phyloP scores from a whole-genome alignment of 2,329 filamentous ascomycete species.

The Alternaria gaisen region DNA sequence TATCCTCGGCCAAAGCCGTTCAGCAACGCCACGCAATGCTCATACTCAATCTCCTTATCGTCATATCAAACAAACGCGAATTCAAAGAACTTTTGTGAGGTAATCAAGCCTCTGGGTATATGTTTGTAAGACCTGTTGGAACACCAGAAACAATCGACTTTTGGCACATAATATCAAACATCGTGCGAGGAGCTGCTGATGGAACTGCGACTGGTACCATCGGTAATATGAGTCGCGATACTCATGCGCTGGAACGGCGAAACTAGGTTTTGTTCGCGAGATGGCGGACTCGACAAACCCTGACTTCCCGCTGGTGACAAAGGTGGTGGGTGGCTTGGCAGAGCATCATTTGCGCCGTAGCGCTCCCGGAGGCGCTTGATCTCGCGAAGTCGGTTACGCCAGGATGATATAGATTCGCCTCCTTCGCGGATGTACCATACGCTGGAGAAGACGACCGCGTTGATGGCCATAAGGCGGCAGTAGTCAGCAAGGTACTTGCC shows the following conservation, averaged over 20 bases:
- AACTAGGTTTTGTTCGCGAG: slow-evolving; percentile 39
- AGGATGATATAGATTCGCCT: slow-evolving; percentile 86
- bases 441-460: slow-evolving; percentile 89
- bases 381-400: slow-evolving; percentile 85
- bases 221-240: slow-evolving; percentile 47
- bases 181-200: slow-evolving; percentile 48
- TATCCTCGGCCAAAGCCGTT: neutral
- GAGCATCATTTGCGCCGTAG: slow-evolving; percentile 32
- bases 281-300: slow-evolving; percentile 38
- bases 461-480: slow-evolving; percentile 87
- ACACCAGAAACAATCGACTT: slow-evolving; percentile 16
- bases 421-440: slow-evolving; percentile 85
- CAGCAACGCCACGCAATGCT: slow-evolving; percentile 13
- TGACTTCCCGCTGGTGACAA: slow-evolving; percentile 34
- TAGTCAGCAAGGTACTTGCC: slow-evolving; percentile 83
- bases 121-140: slow-evolving; percentile 10
- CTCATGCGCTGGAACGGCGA: slow-evolving; percentile 48
- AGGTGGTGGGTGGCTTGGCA: slow-evolving; percentile 24
- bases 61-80: neutral
- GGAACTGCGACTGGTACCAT: slow-evolving; percentile 50
- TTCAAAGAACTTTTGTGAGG: slow-evolving; percentile 12
- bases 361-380: slow-evolving; percentile 82
- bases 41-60: neutral
- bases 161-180: slow-evolving; percentile 19
- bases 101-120: slow-evolving; percentile 15